Percentiles rank a stretch among this genome's conserved stretches.
Evolutionary conservation across 208 protist genomes (phyloP).

Genomic region (Crithidia bombi): DNA sequence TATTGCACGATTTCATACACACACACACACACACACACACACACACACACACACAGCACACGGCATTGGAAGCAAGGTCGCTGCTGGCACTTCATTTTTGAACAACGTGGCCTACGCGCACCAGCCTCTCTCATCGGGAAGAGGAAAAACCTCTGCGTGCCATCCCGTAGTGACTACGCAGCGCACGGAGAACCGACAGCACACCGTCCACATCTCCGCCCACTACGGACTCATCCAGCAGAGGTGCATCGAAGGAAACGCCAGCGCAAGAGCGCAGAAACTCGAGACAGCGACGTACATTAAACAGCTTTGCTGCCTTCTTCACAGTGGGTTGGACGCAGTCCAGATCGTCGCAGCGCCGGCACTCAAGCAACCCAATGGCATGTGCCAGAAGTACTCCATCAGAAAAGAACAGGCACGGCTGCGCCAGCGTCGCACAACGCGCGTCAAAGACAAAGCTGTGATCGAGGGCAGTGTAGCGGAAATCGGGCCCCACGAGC

Average conservation of each 20-base stretch:
- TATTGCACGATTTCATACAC: too few species aligned
- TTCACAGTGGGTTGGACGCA: conserved; percentile 60
- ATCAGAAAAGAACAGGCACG: conserved; percentile 69
- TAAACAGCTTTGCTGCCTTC: conserved; percentile 69
- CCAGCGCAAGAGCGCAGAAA: conserved; percentile 62
- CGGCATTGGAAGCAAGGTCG: too few species aligned
- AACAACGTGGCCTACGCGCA: too few species aligned
- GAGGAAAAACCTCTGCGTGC: not conserved
- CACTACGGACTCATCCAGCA: conserved; percentile 66
- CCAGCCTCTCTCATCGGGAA: not conserved
- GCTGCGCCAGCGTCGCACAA: conserved; percentile 12
- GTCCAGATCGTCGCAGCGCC: conserved; percentile 68
- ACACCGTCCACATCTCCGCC: conserved; percentile 49
- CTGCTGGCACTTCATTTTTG: too few species aligned
- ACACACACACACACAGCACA: too few species aligned
- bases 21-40: too few species aligned
- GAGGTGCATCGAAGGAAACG: conserved; percentile 37
- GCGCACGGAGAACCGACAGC: conserved; percentile 37
- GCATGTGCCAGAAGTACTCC: conserved; percentile 74
- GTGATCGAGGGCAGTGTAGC: conserved; percentile 58
- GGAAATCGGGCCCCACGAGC: conserved; percentile 48
- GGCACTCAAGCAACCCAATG: conserved; percentile 60
- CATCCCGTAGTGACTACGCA: conserved; percentile 30
- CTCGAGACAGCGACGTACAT: conserved; percentile 64
- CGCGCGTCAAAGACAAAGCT: conserved; percentile 40